These are phyloP conservation scores for Fusarium gaditjirri DNA, from an alignment of 2,329 filamentous ascomycete genomes.

Conservation along the genomic window DNA sequence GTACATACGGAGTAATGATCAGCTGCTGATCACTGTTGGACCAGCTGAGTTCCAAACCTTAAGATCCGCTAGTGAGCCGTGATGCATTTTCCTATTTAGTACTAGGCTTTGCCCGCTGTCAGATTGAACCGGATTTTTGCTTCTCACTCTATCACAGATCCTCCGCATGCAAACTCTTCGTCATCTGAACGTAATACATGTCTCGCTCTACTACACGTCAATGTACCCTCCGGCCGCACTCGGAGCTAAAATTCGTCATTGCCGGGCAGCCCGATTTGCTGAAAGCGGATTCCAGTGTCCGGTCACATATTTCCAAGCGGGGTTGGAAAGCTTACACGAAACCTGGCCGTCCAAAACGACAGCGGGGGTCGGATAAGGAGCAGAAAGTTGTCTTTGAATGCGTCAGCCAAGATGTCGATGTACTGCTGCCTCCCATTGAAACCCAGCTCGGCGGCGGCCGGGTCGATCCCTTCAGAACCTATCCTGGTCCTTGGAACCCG, in stretches of 20 bases:
- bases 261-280: not conserved
- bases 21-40: not conserved
- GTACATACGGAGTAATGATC: not conserved
- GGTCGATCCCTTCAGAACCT: not conserved
- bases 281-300: not conserved
- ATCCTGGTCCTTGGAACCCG: not conserved
- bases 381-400: not conserved
- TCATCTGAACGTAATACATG: not conserved
- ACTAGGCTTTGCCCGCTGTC: not conserved
- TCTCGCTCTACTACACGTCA: not conserved
- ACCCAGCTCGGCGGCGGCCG: not conserved
- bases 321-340: not conserved
- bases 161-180: no score
- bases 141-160: no score
- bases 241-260: not conserved
- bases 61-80: not conserved
- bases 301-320: not conserved
- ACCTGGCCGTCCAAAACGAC: rapidly evolving
- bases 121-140: no score
- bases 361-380: not conserved
- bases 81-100: not conserved
- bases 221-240: rapidly evolving
- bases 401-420: not conserved
- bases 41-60: not conserved
- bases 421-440: not conserved